A percentile compares a stretch with the other conserved stretches of the same genome.
Conservation (phyloP, 768 basidiomycete genomes). For the Tulasnella sp. region DNA sequence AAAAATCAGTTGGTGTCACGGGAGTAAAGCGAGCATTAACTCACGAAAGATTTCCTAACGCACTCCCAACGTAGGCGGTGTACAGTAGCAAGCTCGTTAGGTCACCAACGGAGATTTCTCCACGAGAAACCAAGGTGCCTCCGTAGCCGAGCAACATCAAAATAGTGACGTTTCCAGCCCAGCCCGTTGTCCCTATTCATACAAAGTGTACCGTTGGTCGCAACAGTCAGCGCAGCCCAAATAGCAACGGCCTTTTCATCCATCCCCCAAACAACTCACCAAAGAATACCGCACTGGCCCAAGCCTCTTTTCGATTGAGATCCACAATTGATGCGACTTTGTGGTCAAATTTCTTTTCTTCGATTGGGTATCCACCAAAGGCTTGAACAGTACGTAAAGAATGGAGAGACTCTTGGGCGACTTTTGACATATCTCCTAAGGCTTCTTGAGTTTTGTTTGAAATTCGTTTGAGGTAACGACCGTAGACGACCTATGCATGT, state of each 20-base stretch:
- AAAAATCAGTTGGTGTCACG: constrained; percentile 29
- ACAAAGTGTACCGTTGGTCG: too few species aligned
- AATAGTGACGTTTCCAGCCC: constrained; percentile 90
- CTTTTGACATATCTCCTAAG: constrained; percentile 89
- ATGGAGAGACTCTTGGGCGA: constrained; percentile 80
- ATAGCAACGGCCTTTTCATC: neutral
- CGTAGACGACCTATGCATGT: constrained; percentile 92
- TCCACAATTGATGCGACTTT: constrained; percentile 52
- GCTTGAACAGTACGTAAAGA: constrained; percentile 86
- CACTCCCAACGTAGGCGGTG: constrained; percentile 79
- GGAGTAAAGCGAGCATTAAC: constrained; percentile 29
- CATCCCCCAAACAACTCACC: constrained; percentile 36
- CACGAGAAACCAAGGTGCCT: constrained; percentile 81
- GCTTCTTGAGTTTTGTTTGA: constrained; percentile 91
- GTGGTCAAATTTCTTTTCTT: constrained; percentile 67
- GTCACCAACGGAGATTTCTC: constrained; percentile 86
- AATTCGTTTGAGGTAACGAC: constrained; percentile 85
- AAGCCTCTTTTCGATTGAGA: constrained; percentile 77
- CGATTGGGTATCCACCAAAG: constrained; percentile 74
- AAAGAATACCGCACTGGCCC: constrained; percentile 88
- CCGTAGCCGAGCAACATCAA: constrained; percentile 87
- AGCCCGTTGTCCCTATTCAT: constrained; percentile 50
- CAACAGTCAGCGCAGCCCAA: neutral
- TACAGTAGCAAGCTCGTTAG: constrained; percentile 84
- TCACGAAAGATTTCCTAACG: constrained; percentile 71